Conservation (phyloP, 306 rosid genomes). For the Lathyrus sativus region DNA sequence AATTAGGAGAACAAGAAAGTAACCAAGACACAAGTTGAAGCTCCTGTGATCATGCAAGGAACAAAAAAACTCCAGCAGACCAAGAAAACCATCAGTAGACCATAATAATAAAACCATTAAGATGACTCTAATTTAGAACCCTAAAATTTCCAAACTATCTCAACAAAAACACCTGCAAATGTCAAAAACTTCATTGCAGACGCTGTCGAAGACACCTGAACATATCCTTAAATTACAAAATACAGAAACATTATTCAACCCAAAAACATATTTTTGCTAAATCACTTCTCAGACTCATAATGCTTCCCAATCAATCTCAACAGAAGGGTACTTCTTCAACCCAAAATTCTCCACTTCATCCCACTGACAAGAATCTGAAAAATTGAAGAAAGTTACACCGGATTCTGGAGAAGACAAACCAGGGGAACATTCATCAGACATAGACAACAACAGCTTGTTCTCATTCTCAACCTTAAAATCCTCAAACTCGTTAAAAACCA, state of each 20-base stretch:
- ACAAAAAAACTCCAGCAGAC: constrained; percentile 57
- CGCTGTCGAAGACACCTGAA: constrained; percentile 41
- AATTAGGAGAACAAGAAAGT: constrained; percentile 26
- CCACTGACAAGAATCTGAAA: constrained; percentile 51
- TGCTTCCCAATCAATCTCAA: constrained; percentile 92
- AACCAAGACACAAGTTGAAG: constrained; percentile 27
- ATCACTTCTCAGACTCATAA: constrained; percentile 18
- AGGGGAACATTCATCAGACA: constrained; percentile 47
- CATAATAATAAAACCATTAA: constrained; percentile 10
- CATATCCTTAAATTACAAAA: constrained; percentile 25
- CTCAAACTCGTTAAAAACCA: constrained; percentile 21
- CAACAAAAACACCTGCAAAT: constrained; percentile 62
- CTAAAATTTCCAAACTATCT: constrained; percentile 34
- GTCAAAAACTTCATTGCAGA: constrained; percentile 78
- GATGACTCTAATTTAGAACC: constrained; percentile 25
- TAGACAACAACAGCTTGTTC: constrained; percentile 40
- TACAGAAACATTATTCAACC: background rate
- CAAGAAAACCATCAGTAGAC: constrained; percentile 22
- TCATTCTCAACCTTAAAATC: constrained; percentile 46
- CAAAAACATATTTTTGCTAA: background rate
- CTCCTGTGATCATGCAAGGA: constrained; percentile 54
- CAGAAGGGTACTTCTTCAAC: constrained; percentile 80
- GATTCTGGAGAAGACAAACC: constrained; percentile 76
- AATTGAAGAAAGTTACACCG: constrained; percentile 53
- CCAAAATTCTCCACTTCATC: constrained; percentile 53